Evolutionary conservation across 2,329 filamentous ascomycete species (phyloP).

Genomic region (Colletotrichum limetticola): DNA sequence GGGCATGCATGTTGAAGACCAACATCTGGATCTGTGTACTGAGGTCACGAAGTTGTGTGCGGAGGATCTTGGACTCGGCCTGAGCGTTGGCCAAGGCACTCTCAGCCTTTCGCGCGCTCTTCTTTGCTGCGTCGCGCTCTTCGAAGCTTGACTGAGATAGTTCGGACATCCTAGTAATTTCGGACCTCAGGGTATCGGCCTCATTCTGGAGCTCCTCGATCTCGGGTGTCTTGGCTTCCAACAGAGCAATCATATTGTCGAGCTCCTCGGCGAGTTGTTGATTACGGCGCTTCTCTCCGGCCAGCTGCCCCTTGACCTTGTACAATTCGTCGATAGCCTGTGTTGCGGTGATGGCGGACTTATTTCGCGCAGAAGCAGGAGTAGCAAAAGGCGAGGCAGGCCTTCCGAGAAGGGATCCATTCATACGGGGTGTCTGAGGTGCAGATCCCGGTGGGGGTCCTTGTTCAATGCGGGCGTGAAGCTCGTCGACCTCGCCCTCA

Average conservation of each 20-base stretch:
- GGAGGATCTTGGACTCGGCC: slow-evolving; percentile 80
- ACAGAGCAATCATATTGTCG: slow-evolving; percentile 84
- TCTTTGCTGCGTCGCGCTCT: slow-evolving; percentile 82
- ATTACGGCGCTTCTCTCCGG: slow-evolving; percentile 78
- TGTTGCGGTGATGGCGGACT: slow-evolving; percentile 67
- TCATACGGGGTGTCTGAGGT: slow-evolving; percentile 70
- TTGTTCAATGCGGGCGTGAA: slow-evolving; percentile 61
- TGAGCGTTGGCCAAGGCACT: slow-evolving; percentile 72
- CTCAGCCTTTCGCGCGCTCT: slow-evolving; percentile 82
- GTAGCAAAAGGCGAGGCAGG: slow-evolving; percentile 72
- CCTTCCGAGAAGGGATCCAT: slow-evolving; percentile 64
- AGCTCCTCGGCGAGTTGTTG: slow-evolving; percentile 80
- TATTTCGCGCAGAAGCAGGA: slow-evolving; percentile 66
- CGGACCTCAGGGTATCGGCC: slow-evolving; percentile 80
- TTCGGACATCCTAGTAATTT: slow-evolving; percentile 86
- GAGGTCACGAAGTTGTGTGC: slow-evolving; percentile 88
- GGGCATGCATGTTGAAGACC: slow-evolving; percentile 85
- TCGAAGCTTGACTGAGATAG: slow-evolving; percentile 84
- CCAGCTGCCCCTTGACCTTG: slow-evolving; percentile 77
- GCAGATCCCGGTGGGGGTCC: slow-evolving; percentile 56
- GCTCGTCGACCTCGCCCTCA: slow-evolving; percentile 64
- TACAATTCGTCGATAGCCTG: slow-evolving; percentile 73
- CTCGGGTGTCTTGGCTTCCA: slow-evolving; percentile 89
- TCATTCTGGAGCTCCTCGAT: slow-evolving; percentile 87
- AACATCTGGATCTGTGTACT: slow-evolving; percentile 92